A percentile compares a stretch with the other conserved stretches of the same genome.
Conservation (phyloP, 495 filamentous ascomycete species). For the Neurospora tetrasperma region DNA sequence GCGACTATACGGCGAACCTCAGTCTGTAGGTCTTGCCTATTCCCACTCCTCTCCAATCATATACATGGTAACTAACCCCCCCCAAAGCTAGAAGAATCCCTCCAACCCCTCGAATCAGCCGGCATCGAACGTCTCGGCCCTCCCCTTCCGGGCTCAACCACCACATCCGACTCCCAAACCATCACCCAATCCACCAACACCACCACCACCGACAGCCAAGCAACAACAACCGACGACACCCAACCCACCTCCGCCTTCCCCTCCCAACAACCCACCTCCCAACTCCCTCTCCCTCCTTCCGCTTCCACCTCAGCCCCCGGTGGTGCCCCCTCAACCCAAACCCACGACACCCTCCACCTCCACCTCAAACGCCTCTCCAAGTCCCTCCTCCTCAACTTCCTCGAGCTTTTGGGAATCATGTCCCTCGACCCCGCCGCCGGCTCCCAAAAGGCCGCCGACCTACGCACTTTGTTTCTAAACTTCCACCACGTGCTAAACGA, state of each 20-base stretch:
- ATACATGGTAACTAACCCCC: background rate
- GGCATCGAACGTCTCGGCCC: conserved; percentile 63
- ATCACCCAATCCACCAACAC: background rate
- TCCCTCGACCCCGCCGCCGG: conserved; percentile 48
- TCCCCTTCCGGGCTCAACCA: background rate
- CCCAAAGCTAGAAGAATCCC: conserved; percentile 46
- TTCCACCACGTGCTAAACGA: conserved; percentile 86
- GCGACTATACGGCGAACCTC: conserved; percentile 59
- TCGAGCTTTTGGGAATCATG: conserved; percentile 67
- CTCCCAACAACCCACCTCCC: background rate
- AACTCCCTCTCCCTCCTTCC: background rate
- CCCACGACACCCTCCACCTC: conserved; percentile 19
- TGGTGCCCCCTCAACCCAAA: background rate
- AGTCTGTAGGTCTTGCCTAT: conserved; percentile 38
- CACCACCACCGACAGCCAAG: conserved; percentile 32
- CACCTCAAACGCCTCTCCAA: conserved; percentile 72
- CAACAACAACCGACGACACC: background rate
- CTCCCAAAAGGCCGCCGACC: conserved; percentile 56
- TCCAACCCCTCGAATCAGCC: conserved; percentile 57
- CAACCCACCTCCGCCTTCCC: background rate
- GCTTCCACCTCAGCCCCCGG: background rate
- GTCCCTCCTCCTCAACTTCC: conserved; percentile 72
- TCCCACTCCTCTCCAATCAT: background rate
- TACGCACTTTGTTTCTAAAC: conserved; percentile 76
- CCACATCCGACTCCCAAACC: background rate